Base-by-base conservation (phyloP, 2,329 filamentous ascomycete species). In the Exophiala mesophila region DNA sequence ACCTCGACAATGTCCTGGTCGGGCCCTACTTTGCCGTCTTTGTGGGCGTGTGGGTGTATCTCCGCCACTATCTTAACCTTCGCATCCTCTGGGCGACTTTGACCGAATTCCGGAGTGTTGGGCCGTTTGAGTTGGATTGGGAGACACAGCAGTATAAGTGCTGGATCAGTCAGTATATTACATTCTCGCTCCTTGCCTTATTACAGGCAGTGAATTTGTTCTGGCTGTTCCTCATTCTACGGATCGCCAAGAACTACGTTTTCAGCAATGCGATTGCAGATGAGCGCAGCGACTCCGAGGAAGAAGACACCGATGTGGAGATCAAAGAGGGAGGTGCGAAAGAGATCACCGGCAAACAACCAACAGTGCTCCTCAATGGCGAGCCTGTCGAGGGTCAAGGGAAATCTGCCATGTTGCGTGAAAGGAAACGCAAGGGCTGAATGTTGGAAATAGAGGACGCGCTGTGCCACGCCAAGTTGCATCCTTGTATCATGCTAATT, bases 1-100 rank as follows among this genome's bases (percentile, higher is more conserved):
- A 94, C 69, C 67, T 94, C 57, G 83, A 90, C 60, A 78, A 80
- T 49, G 70, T 75, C 45, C 67, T 89, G 21, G 82, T 84, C 21
- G 80, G 73, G 1, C 85, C 85, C 19, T 92, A 87, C 68, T 94
- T 88, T 67, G 76, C 76, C 62, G 50, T 83, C 57, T 94, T 94
- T 71, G 82, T 89, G 66, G 68, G 69, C 55, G 72, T 82, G 42
- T 94, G 88, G 88, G 78, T 85, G 58, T 94, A 94, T 70, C 69
- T 88, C 45, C 85, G 88, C 39, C 88, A 94, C 69, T 88, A 80
- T 33, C 54, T 63, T 51, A 65, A 65, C 50, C 54, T 63, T 15
- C 44, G 49, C 12, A 59, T 62, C 35, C 51, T 64, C 13, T 61
- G 58, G 47, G 54, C 57, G 12, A 59, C 57, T 17, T 49, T 61